These are phyloP conservation scores for Nevesoporus exiguus DNA, from an alignment of 768 basidiomycete genomes.

Conservation along the genomic window DNA sequence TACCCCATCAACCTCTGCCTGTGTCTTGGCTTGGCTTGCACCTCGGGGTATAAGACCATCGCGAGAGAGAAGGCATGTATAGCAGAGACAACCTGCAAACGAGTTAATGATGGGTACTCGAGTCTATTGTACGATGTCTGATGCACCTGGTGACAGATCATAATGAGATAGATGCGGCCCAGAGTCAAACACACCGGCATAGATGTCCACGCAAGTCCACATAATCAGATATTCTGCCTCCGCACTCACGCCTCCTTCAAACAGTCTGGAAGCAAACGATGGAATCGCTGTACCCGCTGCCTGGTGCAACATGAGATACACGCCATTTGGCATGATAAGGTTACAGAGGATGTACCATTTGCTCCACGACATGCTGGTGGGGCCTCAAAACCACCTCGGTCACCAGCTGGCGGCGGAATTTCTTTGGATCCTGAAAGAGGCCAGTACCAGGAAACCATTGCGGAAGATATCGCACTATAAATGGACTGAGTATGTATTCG, in stretches of 20 bases:
- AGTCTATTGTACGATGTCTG: background rate
- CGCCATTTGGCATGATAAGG: background rate
- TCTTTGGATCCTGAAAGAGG: conserved; percentile 32
- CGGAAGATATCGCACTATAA: conserved; percentile 29
- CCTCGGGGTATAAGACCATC: too few relatives aligned
- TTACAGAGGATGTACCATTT: conserved; percentile 38
- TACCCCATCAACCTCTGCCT: too few relatives aligned
- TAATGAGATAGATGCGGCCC: background rate
- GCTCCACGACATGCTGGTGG: conserved; percentile 41
- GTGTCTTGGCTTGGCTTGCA: too few relatives aligned
- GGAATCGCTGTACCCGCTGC: conserved; percentile 13
- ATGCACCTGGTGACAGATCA: background rate
- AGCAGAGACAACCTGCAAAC: too few relatives aligned
- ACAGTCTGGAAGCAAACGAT: conserved; percentile 17
- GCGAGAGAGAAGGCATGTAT: too few relatives aligned
- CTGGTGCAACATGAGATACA: conserved; percentile 3
- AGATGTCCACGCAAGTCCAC: conserved; percentile 14
- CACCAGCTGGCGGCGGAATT: conserved; percentile 26
- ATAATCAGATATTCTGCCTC: conserved; percentile 22
- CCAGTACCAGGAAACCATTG: conserved; percentile 36
- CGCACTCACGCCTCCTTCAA: conserved; percentile 8
- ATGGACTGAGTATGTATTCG: background rate
- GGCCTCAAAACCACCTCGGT: conserved; percentile 42
- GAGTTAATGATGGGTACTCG: background rate
- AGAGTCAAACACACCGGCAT: conserved; percentile 5